Conservation (phyloP, 768 basidiomycete species). For the Lactarius evosmus region DNA sequence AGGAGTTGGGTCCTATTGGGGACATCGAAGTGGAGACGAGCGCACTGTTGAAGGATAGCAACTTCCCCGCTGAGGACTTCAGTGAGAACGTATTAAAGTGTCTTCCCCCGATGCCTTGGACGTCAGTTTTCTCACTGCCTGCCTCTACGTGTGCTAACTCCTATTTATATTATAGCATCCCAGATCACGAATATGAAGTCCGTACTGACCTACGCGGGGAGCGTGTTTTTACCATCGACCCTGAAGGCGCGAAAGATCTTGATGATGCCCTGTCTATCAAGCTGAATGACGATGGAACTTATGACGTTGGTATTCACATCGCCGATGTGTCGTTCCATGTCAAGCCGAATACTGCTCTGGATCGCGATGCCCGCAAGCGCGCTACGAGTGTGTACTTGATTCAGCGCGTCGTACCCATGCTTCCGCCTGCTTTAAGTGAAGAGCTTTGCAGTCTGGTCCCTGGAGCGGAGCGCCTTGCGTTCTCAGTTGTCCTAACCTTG, state of each 20-base stretch:
- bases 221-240: slow-evolving; percentile 92
- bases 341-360: slow-evolving; percentile 93
- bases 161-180: slow-evolving; percentile 52
- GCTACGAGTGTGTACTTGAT: slow-evolving; percentile 97
- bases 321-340: slow-evolving; percentile 96
- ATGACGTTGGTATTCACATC: slow-evolving; percentile 91
- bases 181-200: slow-evolving; percentile 82
- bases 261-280: slow-evolving; percentile 95
- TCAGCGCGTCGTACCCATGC: slow-evolving; percentile 95
- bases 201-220: slow-evolving; percentile 86
- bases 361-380: slow-evolving; percentile 95
- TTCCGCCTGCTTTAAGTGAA: slow-evolving; percentile 90
- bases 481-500: slow-evolving; percentile 86
- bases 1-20: slow-evolving; percentile 97
- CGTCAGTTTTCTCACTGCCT: slow-evolving; percentile 46
- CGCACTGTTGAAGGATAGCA: slow-evolving; percentile 96
- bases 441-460: slow-evolving; percentile 90
- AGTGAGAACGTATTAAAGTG: slow-evolving; percentile 93
- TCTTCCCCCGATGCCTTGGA: slow-evolving; percentile 93
- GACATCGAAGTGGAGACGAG: slow-evolving; percentile 98
- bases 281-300: slow-evolving; percentile 86
- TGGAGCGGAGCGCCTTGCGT: slow-evolving; percentile 84
- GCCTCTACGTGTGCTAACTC: slow-evolving; percentile 23
- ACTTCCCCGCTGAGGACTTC: slow-evolving; percentile 98
- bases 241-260: slow-evolving; percentile 82